Evolutionary conservation across 202 grass and related monocot species (phyloP).

Genomic region (Bolboschoenoplectus hybrid): DNA sequence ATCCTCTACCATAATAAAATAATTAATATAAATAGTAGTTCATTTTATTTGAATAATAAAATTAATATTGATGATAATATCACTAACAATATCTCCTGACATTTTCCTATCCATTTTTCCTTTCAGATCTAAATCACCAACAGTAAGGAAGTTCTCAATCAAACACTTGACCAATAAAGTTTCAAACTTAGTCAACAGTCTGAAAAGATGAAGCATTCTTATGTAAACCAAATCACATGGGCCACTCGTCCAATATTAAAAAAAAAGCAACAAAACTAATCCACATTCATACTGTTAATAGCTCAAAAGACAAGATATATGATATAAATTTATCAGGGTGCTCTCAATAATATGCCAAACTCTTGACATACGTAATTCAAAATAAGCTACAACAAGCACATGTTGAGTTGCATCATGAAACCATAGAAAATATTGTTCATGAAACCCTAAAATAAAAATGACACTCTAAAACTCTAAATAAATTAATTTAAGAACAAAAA

Average conservation of each 20-base stretch:
- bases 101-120: no score
- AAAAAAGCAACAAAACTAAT: background rate
- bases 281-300: background rate
- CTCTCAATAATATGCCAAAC: slow-evolving; percentile 29
- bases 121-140: no score
- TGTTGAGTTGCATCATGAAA: slow-evolving; percentile 34
- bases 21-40: no score
- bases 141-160: no score
- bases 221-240: background rate
- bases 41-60: no score
- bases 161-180: background rate
- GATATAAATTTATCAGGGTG: slow-evolving; percentile 20
- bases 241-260: background rate
- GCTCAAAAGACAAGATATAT: background rate
- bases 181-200: background rate
- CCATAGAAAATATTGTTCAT: slow-evolving; percentile 38
- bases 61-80: no score
- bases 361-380: slow-evolving; percentile 30
- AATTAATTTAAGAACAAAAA: slow-evolving; percentile 27
- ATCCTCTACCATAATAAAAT: no score
- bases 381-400: slow-evolving; percentile 35
- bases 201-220: background rate
- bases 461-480: slow-evolving; percentile 35
- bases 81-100: no score
- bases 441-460: slow-evolving; percentile 37